Base-by-base conservation (phyloP, 352 stramenopile genomes). In the Pythium plurisporium region DNA sequence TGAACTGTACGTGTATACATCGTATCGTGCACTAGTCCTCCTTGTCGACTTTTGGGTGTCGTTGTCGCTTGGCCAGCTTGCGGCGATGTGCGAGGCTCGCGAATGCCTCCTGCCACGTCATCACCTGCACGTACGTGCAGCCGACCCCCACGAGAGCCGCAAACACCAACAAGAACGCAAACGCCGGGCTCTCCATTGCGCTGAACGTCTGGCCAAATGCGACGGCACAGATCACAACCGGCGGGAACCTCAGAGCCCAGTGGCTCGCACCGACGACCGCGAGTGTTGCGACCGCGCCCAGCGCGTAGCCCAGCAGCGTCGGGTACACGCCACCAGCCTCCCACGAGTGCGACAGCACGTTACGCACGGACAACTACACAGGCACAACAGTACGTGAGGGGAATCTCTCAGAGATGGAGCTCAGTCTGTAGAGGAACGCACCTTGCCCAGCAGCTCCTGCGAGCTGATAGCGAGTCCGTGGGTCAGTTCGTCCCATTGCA, bases 61-160 rank as follows among this genome's bases (percentile, higher is more conserved):
- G 8, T 5, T 45, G 22, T 57, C 45, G n/a, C 37, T 58, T 54
- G 27, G 59, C 44, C 25, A 51, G 37, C 44, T 57, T 63, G 30
- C 47, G 37, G 23, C 66, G 65, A 2, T 48, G 54, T 20, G 57
- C 65, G 14, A 86, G 30, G 53, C 76, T 68, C 15, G 76, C 70
- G n/a, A 73, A 77, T 40, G 78, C 72, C n/a, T 81, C 62, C 19
- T 79, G 53, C 59, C 79, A 75, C 29, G 77, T 83, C 7, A 64
- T 44, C 34, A 84, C 55, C 46, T 88, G 79, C 27, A 84, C 64
- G 50, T 78, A 84, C 15, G 77, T 87, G 42, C 77, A 90, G 23
- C 64, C 70, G 14, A 74, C 59, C 31, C 79, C 79, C 3, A 71
- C 73, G 37, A 70, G n/a, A 20, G 42, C 59, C 9, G 75, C 66